Base-by-base conservation (phyloP, 352 stramenopile species). In the Globisporangium apiculatum region DNA sequence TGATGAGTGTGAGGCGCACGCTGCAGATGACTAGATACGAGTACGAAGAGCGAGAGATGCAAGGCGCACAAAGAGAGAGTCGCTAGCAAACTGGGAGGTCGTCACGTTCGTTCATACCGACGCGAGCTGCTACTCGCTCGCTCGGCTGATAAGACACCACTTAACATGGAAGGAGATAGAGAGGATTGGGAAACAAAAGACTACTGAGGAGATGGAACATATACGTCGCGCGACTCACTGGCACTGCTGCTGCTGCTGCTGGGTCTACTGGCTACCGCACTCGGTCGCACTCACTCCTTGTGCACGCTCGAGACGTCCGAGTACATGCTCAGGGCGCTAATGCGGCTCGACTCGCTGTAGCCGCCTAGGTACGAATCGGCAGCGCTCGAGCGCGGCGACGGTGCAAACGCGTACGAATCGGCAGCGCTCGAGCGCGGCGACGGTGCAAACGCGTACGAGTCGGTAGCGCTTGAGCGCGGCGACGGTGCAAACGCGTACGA, bases 391-490 rank as follows among this genome's bases (percentile, higher is more conserved):
- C 69, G 69, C 11, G 82, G 87, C 35, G 68, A 54, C 71, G 79
- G 67, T 75, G 81, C 42, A 64, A 87, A 87, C 18, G 18, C 18
- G 18, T 91, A 91, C 55, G 81, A 91, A 59, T 90, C 80, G 8
- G 62, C 67, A 5, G 62, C 52, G n/a, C 72, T 86, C 7, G 57
- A 60, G 18, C 69, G 69, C 11, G 82, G 87, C 35, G 68, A 54
- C 71, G 79, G 67, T 75, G 81, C 42, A 64, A 87, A 87, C 18
- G 69, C 70, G 58, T 89, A 91, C 64, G 82, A 89, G 57, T 89
- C 82, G 24, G 24, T 31, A 31, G 24, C 24, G 24, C 24, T 31
- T 3, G 24, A 31, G 24, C 24, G 24, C 24, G 24, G 24, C 24
- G 24, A 31, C 24, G 24, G 24, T 31, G 24, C 24, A 31, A 31